These are phyloP conservation scores for Leucocoprinus sp. DNA, from an alignment of 768 basidiomycete genomes.

Conservation along the genomic window DNA sequence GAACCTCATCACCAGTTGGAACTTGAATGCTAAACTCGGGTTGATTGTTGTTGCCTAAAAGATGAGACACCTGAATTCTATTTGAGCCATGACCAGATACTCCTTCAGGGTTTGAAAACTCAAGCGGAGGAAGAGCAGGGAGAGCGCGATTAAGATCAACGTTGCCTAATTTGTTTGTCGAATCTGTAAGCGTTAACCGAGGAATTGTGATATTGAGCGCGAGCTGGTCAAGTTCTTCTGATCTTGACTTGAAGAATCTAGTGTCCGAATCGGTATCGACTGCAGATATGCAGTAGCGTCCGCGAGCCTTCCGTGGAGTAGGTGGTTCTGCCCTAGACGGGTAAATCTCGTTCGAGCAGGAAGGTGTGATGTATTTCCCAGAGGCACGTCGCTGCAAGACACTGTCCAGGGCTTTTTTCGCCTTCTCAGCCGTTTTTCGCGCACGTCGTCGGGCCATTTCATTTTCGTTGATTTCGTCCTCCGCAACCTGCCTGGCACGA, in stretches of 20 bases:
- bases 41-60: neutral
- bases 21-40: neutral
- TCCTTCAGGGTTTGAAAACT: neutral
- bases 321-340: slow-evolving; percentile 12
- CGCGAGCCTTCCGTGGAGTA: slow-evolving; percentile 6
- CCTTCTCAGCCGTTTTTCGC: slow-evolving; percentile 17
- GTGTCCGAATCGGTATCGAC: slow-evolving; percentile 5
- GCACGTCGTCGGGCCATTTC: slow-evolving; percentile 28
- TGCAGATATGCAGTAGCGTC: neutral
- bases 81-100: neutral
- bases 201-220: slow-evolving; percentile 10
- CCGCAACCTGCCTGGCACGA: slow-evolving; percentile 69
- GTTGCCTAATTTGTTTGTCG: slow-evolving; percentile 11
- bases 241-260: slow-evolving; percentile 8
- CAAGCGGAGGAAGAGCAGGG: slow-evolving; percentile 51
- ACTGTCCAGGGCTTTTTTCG: neutral
- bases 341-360: slow-evolving; percentile 31
- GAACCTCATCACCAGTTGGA: slow-evolving; percentile 1
- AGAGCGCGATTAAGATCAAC: slow-evolving; percentile 15
- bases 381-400: slow-evolving; percentile 32
- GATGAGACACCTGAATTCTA: neutral
- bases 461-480: slow-evolving; percentile 33
- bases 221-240: slow-evolving; percentile 16
- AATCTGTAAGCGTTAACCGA: slow-evolving; percentile 22
- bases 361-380: slow-evolving; percentile 53